Base-by-base conservation (phyloP, 176 grass and related monocot species). In the Guadua angustifolia region DNA sequence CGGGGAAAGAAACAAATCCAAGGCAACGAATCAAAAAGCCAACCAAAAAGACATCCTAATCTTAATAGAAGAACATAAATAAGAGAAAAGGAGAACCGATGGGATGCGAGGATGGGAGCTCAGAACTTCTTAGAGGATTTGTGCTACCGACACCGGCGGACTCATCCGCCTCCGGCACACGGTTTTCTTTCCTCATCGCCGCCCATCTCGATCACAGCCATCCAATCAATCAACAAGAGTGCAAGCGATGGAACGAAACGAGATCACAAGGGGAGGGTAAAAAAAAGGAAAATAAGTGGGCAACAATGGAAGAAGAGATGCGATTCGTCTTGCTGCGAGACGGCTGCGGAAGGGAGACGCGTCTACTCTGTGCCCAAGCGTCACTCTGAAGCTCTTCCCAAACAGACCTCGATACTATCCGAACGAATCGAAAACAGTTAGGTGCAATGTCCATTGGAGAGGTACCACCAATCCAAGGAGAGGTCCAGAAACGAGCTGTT, bases 41-140 rank as follows among this genome's bases (percentile, higher is more conserved):
- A 62, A 4, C 69, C 7, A 38, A 81, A 53, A 40, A 47, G 13
- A 24, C 12, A 5, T 38, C 5, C 4, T 0, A 0, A 68, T 69
- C n/a, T 3, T 7, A 6, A 79, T 46, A 7, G 3, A n/a, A n/a
- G n/a, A 50, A 22, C 2, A 18, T 2, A 1, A 39, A 16, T 1
- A 33, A 5, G 2, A 26, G 15, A 9, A 0, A 40, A n/a, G n/a
- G 9, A 9, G 0, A 21, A 29, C 4, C 8, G 35, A 68, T 25
- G 11, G 24, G 5, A 42, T 21, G 22, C 14, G 14, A 16, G 4
- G 10, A 9, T 0, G 4, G 36, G 14, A 51, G 90, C 93, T 95
- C 93, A 90, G 93, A 95, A 95, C 93, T 95, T 95, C 93, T 95
- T 95, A 95, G 93, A 95, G 93, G 93, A 79, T 88, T 86, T 86